These are phyloP conservation scores for Blastobotrys capitulatus DNA, from an alignment of 1,139 yeast species.

Conservation along the genomic window DNA sequence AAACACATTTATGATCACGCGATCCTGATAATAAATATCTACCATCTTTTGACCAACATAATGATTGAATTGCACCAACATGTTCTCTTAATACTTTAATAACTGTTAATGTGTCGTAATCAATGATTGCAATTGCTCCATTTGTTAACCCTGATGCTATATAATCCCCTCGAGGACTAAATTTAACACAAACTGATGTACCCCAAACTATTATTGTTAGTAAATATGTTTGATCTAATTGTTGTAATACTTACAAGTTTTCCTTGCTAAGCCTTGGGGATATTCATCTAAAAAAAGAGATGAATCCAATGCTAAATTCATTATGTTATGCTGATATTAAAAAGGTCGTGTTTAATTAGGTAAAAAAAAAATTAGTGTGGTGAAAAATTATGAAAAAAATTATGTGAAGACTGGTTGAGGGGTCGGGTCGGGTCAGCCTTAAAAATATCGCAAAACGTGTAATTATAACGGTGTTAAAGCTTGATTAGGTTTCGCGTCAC, in stretches of 20 bases:
- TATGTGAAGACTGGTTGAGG: not conserved
- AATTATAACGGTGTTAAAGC: too few species aligned
- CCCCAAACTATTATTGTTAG: conserved; percentile 35
- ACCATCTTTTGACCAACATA: conserved; percentile 74
- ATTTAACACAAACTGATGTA: conserved; percentile 68
- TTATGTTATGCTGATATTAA: conserved; percentile 30
- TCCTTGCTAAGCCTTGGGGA: conserved; percentile 65
- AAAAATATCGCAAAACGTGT: too few species aligned
- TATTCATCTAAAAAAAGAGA: conserved; percentile 88
- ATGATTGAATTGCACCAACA: conserved; percentile 65
- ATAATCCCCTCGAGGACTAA: conserved; percentile 77
- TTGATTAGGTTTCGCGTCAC: too few species aligned
- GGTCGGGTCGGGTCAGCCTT: not conserved
- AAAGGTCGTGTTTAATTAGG: not conserved
- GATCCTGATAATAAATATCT: conserved; percentile 67
- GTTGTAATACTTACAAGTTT: conserved; percentile 4
- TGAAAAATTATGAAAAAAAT: not conserved
- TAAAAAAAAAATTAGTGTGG: not conserved
- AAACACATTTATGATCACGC: conserved; percentile 75
- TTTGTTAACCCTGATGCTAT: conserved; percentile 79
- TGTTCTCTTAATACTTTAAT: conserved; percentile 57
- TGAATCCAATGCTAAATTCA: conserved; percentile 91
- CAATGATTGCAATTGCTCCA: conserved; percentile 76
- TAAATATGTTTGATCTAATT: not conserved
- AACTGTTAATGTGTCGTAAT: conserved; percentile 60